Base-by-base conservation (phyloP, 257 asterid genomes). In the Ophiorrhiza pumila region DNA sequence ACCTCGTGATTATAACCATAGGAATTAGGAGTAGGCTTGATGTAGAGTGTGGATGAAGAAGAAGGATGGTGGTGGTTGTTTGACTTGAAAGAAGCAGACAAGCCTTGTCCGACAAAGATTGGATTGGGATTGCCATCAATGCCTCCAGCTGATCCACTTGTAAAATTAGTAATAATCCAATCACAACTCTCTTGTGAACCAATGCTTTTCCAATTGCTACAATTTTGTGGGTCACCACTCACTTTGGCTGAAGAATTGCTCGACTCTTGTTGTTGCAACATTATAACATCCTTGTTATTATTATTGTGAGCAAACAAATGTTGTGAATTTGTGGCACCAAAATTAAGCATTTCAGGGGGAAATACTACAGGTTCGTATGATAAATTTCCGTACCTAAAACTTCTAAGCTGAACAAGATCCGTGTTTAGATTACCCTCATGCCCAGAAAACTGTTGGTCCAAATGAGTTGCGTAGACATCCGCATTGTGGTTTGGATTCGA, bases 271-370 rank as follows among this genome's bases (percentile, higher is more conserved):
- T 81, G 82, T 39, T 77, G 67, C 52, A 77, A 20, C 68, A 65
- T 61, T 35, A 55, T 0, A n/a, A 47, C 77, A 69, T 72, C 76
- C 68, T 76, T 73, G 0, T 20, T 37, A 37, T n/a, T n/a, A n/a
- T 53, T 53, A n/a, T 29, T 53, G 59, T 57, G 22, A 15, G 74
- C 46, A 56, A 76, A 56, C 34, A 76, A 5, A 31, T 71, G n/a
- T 35, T 71, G 80, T 0, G 78, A 59, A 76, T 58, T 78, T 10
- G 71, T 14, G 2, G 79, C 29, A 29, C 77, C 31, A 17, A 79
- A 80, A 74, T 74, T 75, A 20, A 76, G 59, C 83, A 84, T 76
- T 32, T 87, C 86, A 0, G 89, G 34, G 46, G 87, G 80, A 4
- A 76, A 74, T 0, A 56, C 55, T 3, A 84, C 55, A 0, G 87